Conservation (phyloP, 164 flowering plant species). For the Litsea cubeba region DNA sequence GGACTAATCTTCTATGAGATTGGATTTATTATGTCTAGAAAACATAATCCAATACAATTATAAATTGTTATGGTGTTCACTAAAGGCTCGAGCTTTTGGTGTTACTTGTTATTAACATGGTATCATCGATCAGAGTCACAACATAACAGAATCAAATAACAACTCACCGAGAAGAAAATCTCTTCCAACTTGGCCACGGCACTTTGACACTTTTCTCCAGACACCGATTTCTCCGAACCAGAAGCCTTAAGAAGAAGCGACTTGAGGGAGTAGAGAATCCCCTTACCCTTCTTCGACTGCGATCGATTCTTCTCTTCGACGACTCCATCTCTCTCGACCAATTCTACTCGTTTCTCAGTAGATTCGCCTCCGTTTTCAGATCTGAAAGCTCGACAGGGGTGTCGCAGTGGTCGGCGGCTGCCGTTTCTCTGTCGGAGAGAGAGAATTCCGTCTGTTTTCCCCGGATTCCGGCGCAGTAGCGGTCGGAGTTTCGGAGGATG, state of each 20-base stretch:
- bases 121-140: no score
- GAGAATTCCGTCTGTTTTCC: constrained; percentile 15
- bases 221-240: constrained; percentile 14
- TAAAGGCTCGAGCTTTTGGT: no score
- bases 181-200: constrained; percentile 30
- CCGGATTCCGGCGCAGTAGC: constrained; percentile 12
- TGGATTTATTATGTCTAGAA: no score
- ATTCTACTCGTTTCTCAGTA: constrained; percentile 17
- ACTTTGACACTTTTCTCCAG: constrained; percentile 23
- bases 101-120: no score
- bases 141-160: neutral
- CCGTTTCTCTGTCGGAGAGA: constrained; percentile 11
- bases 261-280: constrained; percentile 32
- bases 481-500: constrained; percentile 13
- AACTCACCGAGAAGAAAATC: constrained; percentile 54
- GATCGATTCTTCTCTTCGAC: constrained; percentile 2
- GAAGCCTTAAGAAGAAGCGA: constrained; percentile 31
- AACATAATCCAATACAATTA: no score
- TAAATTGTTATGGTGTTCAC: no score
- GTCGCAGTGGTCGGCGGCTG: constrained; percentile 20
- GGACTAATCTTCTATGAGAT: no score
- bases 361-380: constrained; percentile 33
- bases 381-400: constrained; percentile 43
- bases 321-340: constrained; percentile 9
- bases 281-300: constrained; percentile 21